Conservation (phyloP, 2,329 filamentous ascomycete genomes). For the Fusarium subtropicale region DNA sequence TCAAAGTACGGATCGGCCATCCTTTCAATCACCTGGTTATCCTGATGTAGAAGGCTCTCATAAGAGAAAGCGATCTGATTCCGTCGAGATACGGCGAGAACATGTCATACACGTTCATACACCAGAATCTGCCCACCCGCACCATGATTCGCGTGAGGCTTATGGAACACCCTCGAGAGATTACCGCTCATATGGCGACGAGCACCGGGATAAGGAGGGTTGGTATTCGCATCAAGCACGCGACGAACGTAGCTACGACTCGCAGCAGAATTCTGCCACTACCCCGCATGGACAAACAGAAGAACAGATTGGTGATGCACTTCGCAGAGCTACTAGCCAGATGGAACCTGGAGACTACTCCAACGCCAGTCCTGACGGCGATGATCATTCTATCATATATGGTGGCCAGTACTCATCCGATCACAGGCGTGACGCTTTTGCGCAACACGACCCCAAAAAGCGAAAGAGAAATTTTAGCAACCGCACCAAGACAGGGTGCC, state of each 20-base stretch:
- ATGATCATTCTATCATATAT: constrained; percentile 60
- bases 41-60: constrained; percentile 62
- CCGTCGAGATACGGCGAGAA: constrained; percentile 63
- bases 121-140: constrained; percentile 50
- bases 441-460: constrained; percentile 74
- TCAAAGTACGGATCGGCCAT: constrained; percentile 56
- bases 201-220: constrained; percentile 60
- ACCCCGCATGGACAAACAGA: constrained; percentile 61
- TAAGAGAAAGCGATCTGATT: constrained; percentile 78
- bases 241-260: constrained; percentile 62
- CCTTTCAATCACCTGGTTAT: constrained; percentile 56
- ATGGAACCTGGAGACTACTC: constrained; percentile 63
- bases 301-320: constrained; percentile 61
- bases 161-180: constrained; percentile 59
- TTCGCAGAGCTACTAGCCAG: constrained; percentile 59
- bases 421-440: constrained; percentile 60
- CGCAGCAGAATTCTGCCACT: constrained; percentile 59
- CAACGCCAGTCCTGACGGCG: constrained; percentile 66
- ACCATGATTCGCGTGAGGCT: constrained; percentile 56
- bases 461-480: constrained; percentile 90
- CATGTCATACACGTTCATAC: constrained; percentile 50
- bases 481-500: constrained; percentile 93
- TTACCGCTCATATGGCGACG: constrained; percentile 59
- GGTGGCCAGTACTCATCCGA: constrained; percentile 59
- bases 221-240: constrained; percentile 63